Base-by-base conservation (phyloP, 2,329 filamentous ascomycete genomes). In the Botryotinia convoluta region DNA sequence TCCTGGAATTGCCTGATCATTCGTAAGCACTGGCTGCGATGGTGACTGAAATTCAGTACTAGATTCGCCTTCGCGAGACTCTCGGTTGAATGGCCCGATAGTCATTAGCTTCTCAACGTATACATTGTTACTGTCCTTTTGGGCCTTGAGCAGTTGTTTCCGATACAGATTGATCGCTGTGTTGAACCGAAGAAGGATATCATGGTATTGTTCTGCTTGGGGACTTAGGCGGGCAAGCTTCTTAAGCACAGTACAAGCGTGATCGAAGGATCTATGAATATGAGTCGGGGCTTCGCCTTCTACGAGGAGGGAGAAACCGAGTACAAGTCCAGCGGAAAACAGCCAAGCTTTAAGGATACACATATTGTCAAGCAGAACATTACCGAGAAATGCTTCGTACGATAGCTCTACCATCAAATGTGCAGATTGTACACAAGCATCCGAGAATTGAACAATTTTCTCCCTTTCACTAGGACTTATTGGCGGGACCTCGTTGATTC, bases 21-120 rank as follows among this genome's bases (percentile, higher is more conserved):
- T 32, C 35, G 35, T 68, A 35, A 18, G 18, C 2, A 57, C 18
- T 22, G 45, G 65, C n/a, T 57, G 65, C 18, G 18, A 42, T 37
- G 39, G 35, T 39, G 65, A 42, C 26, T 57, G 65, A 4, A 68
- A 57, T 9, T 32, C 65, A 54, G 48, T 26, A n/a, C 37, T 57
- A 57, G 48, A 32, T 7, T 29, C 16, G 1, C 35, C 35, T 42
- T 54, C 35, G 14, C 16, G 10, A n/a, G 26, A 37, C 14, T n/a
- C 35, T 54, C 35, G n/a, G 12, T 42, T 57, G 45, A 42, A 68
- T 9, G 65, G 54, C n/a, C 35, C 35, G 48, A 68, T 57, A 22
- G 26, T 68, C 65, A 68, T 68, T 22, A 68, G 20, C 48, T 68
- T 68, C 65, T 68, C 65, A 22, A 68, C 65, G 20, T 68, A 68